Evolutionary conservation across 257 asterid species (phyloP).

Genomic region (Solanum ossicruentum): DNA sequence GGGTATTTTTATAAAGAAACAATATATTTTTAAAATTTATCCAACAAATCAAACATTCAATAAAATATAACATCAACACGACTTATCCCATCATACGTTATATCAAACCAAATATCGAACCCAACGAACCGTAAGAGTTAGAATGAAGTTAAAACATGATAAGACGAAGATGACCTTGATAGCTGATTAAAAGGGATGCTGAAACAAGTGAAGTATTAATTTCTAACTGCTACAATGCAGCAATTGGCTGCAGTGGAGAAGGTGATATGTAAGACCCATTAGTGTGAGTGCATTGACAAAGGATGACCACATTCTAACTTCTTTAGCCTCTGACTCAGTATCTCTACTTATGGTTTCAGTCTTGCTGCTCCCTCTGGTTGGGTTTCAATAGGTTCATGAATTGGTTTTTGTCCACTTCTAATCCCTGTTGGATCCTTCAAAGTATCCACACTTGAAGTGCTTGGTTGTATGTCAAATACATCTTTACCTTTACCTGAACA

Average conservation of each 20-base stretch:
- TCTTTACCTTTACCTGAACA: conserved; percentile 9
- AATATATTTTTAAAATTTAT: no score
- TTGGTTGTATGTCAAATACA: neutral
- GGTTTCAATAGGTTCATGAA: neutral
- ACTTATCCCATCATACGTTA: no score
- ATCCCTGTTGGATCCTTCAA: neutral
- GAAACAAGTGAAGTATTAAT: no score
- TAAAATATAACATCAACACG: no score
- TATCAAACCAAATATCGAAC: no score
- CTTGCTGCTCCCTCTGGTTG: conserved; percentile 1
- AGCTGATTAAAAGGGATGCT: no score
- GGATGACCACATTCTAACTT: conserved; percentile 50
- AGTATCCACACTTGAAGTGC: neutral
- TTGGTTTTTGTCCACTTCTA: neutral
- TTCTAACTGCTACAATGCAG: neutral
- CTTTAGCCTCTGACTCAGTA: conserved; percentile 17
- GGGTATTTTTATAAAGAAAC: no score
- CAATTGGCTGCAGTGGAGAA: conserved; percentile 27
- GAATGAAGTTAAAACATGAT: no score
- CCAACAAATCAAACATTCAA: no score
- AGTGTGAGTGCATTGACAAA: conserved; percentile 36
- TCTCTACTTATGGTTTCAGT: neutral
- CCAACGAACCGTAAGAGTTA: no score
- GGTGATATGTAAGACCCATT: conserved; percentile 48
- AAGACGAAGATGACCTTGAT: no score